A percentile compares a stretch with the other conserved stretches of the same genome.
These are phyloP conservation scores for Boechera stricta DNA, from an alignment of 345 rosid species.

Conservation along the genomic window DNA sequence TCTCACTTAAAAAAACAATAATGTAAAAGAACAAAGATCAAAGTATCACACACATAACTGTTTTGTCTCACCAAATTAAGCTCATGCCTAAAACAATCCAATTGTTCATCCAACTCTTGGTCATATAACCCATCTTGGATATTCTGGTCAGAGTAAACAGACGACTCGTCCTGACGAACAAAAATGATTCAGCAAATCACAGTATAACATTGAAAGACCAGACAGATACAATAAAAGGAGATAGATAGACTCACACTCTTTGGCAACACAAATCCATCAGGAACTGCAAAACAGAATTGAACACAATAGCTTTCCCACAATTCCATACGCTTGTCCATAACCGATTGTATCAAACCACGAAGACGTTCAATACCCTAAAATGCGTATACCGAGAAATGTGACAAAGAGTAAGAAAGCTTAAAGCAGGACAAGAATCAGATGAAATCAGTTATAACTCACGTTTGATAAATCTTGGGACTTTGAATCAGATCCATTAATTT, in stretches of 20 bases:
- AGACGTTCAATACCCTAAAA: slow-evolving; percentile 65
- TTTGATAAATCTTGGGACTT: slow-evolving; percentile 58
- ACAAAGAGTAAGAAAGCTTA: neutral
- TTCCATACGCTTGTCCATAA: slow-evolving; percentile 59
- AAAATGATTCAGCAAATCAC: slow-evolving; percentile 22
- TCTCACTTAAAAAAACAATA: slow-evolving; percentile 17
- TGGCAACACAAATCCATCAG: slow-evolving; percentile 66
- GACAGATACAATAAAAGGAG: neutral
- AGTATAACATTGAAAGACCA: neutral
- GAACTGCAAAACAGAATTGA: slow-evolving; percentile 70
- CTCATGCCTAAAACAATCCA: slow-evolving; percentile 68
- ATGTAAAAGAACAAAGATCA: neutral
- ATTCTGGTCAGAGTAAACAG: slow-evolving; percentile 37
- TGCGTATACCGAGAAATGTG: neutral
- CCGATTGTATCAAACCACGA: slow-evolving; percentile 58
- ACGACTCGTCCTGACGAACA: slow-evolving; percentile 52
- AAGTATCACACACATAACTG: neutral
- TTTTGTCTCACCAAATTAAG: slow-evolving; percentile 62
- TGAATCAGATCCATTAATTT: slow-evolving; percentile 47
- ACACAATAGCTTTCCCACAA: slow-evolving; percentile 84
- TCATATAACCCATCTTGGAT: slow-evolving; percentile 52
- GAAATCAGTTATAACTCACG: slow-evolving; percentile 40
- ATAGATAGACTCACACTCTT: slow-evolving; percentile 53
- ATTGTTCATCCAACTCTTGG: slow-evolving; percentile 60
- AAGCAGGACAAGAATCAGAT: neutral